Base-by-base conservation (phyloP, 148 eudicot genomes). In the Cornus controversa region DNA sequence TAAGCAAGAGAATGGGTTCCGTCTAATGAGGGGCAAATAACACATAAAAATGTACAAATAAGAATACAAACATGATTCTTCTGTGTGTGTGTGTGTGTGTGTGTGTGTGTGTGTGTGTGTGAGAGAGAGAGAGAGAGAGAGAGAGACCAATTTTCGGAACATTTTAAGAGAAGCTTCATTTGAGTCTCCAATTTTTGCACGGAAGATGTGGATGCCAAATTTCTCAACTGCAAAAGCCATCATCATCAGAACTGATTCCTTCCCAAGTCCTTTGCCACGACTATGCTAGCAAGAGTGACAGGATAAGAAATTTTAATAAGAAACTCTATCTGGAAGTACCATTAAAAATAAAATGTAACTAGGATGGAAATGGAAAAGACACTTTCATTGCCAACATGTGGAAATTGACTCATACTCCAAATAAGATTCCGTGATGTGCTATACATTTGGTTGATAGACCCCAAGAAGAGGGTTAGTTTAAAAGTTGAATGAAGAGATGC, bases 181-280 rank as follows among this genome's bases (percentile, higher is more conserved):
- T 76, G 94, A 85, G 74, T 89, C 92, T 76, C 97, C 98, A 69
- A 94, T 92, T 87, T 92, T 94, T 67, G 84, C 98, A 42, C 90
- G 87, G 76, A 94, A 94, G 29, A 79, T 78, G 69, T 85, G 86
- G 85, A 92, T 92, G 75, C 85, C 84, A 62, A 88, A 81, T 54
- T 85, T 90, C 81, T 91, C 87, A 66, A 86, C 73, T 73, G 93
- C 93, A 81, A 87, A 93, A 18, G 85, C 81, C 89, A 95, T 87
- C 99, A 95, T 93, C 93, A 95, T 88, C 79, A 91, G 70, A 63
- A 91, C 91, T n/a, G 99, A 84, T 84, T 91, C 93, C 85, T 90
- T 93, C 71, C 96, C 99, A 50, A 95, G 90, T 73, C 98, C 98
- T 88, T 90, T 95, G 78, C 99, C 97, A 80, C 97, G 98, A 86